Conservation (phyloP, 768 basidiomycete genomes). For the Lentinula sp. region DNA sequence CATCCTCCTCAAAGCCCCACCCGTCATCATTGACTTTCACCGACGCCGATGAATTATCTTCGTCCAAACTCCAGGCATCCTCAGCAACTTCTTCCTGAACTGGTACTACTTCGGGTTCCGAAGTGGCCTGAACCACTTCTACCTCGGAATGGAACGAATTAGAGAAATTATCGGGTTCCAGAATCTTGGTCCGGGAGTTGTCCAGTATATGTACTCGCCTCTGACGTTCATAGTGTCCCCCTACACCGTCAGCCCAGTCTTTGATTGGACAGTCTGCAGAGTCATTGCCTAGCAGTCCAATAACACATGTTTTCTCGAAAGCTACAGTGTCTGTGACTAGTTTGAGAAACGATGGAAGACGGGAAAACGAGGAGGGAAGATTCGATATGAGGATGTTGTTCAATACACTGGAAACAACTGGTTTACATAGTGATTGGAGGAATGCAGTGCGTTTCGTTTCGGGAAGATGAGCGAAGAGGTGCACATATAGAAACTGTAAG, state of each 20-base stretch:
- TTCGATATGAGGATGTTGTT: conserved; percentile 60
- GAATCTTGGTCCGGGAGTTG: conserved; percentile 47
- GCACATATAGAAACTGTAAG: conserved; percentile 55
- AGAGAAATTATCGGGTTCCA: conserved; percentile 29
- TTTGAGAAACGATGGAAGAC: conserved; percentile 56
- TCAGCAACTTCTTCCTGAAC: conserved; percentile 19
- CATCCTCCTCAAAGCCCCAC: conserved; percentile 48
- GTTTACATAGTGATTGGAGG: conserved; percentile 52
- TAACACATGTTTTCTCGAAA: conserved; percentile 57
- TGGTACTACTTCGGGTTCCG: conserved; percentile 20
- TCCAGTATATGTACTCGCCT: conserved; percentile 64
- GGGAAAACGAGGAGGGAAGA: conserved; percentile 60
- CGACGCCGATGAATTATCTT: conserved; percentile 23
- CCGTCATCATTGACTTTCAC: conserved; percentile 31
- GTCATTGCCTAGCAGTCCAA: conserved; percentile 43
- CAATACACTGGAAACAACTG: conserved; percentile 55
- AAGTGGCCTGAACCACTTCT: conserved; percentile 22
- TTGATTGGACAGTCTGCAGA: conserved; percentile 48
- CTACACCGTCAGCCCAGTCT: conserved; percentile 62
- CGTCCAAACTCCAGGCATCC: conserved; percentile 49
- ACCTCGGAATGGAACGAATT: conserved; percentile 36
- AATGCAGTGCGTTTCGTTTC: conserved; percentile 37
- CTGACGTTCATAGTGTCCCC: conserved; percentile 74
- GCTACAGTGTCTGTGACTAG: conserved; percentile 50
- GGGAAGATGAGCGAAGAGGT: conserved; percentile 56